phyloP scores from a whole-genome alignment of 176 grass and related monocot species.

The Dendrocalamus sinicus region DNA sequence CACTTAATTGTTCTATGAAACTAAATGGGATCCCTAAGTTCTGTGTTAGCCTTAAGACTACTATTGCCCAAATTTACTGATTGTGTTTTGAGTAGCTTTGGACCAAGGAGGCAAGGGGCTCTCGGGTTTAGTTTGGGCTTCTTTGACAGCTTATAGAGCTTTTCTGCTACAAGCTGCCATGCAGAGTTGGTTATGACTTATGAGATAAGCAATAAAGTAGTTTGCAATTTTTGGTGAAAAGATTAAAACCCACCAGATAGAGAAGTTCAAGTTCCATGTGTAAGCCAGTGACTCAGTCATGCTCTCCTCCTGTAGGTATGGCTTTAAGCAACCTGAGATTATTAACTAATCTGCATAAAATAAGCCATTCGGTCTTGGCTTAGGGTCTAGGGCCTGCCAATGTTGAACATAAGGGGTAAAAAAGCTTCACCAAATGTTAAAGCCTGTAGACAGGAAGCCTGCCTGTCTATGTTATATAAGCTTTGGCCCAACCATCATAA shows the following conservation, averaged over 20 bases:
- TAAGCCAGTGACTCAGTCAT: not conserved
- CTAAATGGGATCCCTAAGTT: not conserved
- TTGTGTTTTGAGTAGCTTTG: not conserved
- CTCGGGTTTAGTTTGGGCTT: slow-evolving; percentile 18
- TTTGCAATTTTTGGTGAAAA: not conserved
- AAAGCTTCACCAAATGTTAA: not conserved
- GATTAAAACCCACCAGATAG: not conserved
- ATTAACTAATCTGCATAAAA: not conserved
- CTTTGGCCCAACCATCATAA: slow-evolving; percentile 18
- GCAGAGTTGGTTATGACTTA: not conserved
- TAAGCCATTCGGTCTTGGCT: not conserved
- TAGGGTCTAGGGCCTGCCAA: not conserved
- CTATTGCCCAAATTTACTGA: not conserved
- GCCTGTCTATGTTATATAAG: not conserved
- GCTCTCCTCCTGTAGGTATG: not conserved
- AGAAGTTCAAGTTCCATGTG: not conserved
- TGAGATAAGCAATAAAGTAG: not conserved
- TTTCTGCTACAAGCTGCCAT: slow-evolving; percentile 12
- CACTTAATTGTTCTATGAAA: slow-evolving; percentile 7
- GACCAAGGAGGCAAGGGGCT: not conserved
- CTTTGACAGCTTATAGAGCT: not conserved
- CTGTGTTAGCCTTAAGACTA: not conserved
- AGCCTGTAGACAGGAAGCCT: not conserved
- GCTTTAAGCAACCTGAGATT: not conserved
- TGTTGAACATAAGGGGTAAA: not conserved